Conservation (phyloP, 2,329 filamentous ascomycete species). For the Didymosphaeria variabile region DNA sequence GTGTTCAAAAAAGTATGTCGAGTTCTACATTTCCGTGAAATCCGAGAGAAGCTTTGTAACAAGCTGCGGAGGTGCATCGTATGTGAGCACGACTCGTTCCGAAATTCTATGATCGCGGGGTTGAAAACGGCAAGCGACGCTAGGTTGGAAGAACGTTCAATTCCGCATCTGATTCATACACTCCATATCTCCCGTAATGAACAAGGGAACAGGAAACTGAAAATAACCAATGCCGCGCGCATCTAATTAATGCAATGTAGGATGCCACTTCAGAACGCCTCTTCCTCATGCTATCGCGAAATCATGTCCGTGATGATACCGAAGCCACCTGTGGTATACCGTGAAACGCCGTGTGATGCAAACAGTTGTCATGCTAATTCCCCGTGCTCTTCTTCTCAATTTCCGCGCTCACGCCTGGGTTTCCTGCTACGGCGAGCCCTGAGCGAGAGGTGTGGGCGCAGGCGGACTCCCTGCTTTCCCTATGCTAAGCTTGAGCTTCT, state of each 20-base stretch:
- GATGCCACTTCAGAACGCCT: neutral
- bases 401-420: neutral
- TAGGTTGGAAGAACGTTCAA: too few species aligned
- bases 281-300: conserved; percentile 5
- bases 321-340: conserved; percentile 12
- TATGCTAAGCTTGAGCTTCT: conserved; percentile 50
- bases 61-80: too few species aligned
- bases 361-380: neutral
- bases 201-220: too few species aligned
- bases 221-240: too few species aligned
- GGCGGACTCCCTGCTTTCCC: conserved; percentile 26
- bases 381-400: neutral
- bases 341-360: conserved; percentile 11
- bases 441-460: conserved; percentile 7
- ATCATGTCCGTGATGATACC: conserved; percentile 4
- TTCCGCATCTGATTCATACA: too few species aligned
- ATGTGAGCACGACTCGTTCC: too few species aligned
- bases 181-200: too few species aligned
- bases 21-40: too few species aligned
- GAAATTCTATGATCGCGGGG: too few species aligned
- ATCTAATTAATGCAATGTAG: neutral
- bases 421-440: conserved; percentile 2
- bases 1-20: neutral
- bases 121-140: too few species aligned
- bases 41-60: too few species aligned